Evolutionary conservation across 176 grass and related monocot genomes (phyloP).

Genomic region (Cocos nucifera): DNA sequence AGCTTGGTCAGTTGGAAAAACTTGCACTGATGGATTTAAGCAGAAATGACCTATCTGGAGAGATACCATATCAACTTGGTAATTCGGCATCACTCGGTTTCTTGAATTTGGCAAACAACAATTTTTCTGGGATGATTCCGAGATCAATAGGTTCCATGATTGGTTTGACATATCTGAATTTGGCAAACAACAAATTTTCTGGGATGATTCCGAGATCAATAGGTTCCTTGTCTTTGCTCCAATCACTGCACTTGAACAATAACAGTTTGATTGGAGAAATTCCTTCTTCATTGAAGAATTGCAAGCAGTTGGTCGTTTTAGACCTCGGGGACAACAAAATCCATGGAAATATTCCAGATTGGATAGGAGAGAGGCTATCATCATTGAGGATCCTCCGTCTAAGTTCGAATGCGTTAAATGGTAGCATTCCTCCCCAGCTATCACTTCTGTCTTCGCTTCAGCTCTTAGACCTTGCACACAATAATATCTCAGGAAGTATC

Average conservation of each 20-base stretch:
- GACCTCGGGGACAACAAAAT: not conserved
- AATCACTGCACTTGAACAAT: not conserved
- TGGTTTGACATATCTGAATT: too few species aligned
- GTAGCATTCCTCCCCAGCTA: slow-evolving; percentile 29
- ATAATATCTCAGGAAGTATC: slow-evolving; percentile 40
- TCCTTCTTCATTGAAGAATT: not conserved
- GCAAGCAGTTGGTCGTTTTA: not conserved
- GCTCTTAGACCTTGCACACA: slow-evolving; percentile 48
- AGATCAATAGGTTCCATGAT: too few species aligned
- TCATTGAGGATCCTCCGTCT: not conserved
- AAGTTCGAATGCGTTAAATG: not conserved
- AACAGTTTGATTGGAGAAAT: not conserved
- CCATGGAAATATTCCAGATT: not conserved
- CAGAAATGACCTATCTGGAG: too few species aligned
- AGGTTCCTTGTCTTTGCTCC: not conserved
- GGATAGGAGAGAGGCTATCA: not conserved
- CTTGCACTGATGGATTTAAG: too few species aligned
- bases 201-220: not conserved
- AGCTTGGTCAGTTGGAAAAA: slow-evolving; percentile 27
- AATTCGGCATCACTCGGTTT: too few species aligned
- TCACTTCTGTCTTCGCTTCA: slow-evolving; percentile 36
- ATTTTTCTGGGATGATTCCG: too few species aligned
- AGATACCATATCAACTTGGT: not conserved
- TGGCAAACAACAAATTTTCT: not conserved
- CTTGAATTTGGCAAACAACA: too few species aligned